Conservation (phyloP, 1,284 basidiomycete genomes). For the Malassezia japonica region DNA sequence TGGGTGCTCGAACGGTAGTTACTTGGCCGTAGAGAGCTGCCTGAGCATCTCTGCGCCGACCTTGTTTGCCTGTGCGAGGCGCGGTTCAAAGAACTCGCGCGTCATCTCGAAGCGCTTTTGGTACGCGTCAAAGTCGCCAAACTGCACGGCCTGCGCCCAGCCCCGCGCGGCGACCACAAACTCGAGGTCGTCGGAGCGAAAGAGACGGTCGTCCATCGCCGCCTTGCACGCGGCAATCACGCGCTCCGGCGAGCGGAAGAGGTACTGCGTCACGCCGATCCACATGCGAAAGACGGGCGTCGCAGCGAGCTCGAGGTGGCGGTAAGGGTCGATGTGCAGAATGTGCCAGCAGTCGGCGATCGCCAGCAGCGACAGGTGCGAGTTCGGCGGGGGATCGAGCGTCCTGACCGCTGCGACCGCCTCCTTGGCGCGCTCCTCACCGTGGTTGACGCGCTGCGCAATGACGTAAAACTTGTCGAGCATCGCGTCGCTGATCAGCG, state of each 20-base stretch:
- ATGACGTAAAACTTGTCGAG: slow-evolving; percentile 82
- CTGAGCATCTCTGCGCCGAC: slow-evolving; percentile 84
- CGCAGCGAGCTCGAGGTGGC: slow-evolving; percentile 83
- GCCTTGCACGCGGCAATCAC: slow-evolving; percentile 51
- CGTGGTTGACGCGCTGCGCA: slow-evolving; percentile 39
- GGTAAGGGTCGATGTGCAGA: slow-evolving; percentile 77
- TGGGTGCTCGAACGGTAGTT: slow-evolving; percentile 31
- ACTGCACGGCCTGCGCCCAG: slow-evolving; percentile 67
- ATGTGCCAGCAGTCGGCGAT: slow-evolving; percentile 98
- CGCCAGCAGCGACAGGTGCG: slow-evolving; percentile 86
- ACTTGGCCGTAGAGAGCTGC: slow-evolving; percentile 53
- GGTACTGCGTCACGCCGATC: slow-evolving; percentile 92
- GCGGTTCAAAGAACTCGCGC: slow-evolving; percentile 66
- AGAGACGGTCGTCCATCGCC: slow-evolving; percentile 67
- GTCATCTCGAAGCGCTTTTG: slow-evolving; percentile 71
- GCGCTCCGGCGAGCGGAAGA: slow-evolving; percentile 61
- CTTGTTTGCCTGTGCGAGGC: slow-evolving; percentile 75
- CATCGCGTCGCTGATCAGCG: slow-evolving; percentile 71
- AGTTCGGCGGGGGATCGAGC: slow-evolving; percentile 57
- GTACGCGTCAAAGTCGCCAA: slow-evolving; percentile 86
- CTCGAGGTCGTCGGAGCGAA: slow-evolving; percentile 80
- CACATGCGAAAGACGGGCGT: slow-evolving; percentile 93
- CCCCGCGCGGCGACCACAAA: slow-evolving; percentile 90
- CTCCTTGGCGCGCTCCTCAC: neutral
- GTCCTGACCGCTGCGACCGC: slow-evolving; percentile 1